Base-by-base conservation (phyloP, 78 protist genomes). In the Isochrysis galbana region DNA sequence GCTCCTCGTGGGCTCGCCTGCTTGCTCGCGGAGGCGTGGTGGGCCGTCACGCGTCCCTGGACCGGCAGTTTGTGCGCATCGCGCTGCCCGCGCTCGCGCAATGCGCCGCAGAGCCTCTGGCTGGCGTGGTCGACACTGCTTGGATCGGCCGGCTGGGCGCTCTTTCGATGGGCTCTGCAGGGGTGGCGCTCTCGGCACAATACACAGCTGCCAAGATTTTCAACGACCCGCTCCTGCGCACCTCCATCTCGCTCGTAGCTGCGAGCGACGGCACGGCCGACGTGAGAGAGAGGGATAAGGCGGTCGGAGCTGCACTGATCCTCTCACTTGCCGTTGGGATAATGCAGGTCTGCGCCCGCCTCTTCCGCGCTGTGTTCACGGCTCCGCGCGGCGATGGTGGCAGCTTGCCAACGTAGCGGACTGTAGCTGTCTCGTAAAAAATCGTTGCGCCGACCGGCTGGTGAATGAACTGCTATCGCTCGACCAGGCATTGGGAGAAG, bases 211-310 rank as follows among this genome's bases (percentile, higher is more conserved):
- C 70, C 54, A 89, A 89, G 42, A 54, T 89, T 0, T 89, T n/a
- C 84, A 70, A 89, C 61, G 92, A 89, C 67, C 92, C 92, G 42
- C 92, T 89, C 45, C 83, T 89, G 5, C 51, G 83, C 21, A 70
- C 92, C 17, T n/a, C 92, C 38, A 89, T 70, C 39, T 69, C 86
- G 44, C 54, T 89, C 26, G 92, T 89, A 4, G 92, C 84, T 45
- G 45, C 44, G 22, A 3, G 41, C 34, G 90, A 84, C 10, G 90
- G 42, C 61, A 44, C 41, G 29, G 87, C 21, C 48, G 7, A 17
- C 34, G 14, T 48, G 51, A 32, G 17, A 10, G 42, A 23, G 45
- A 3, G 25, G 7, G 87, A 5, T 2, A 19, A 38, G 22, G 87
- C 87, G 5, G 51, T 42, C n/a, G 2, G 38, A 2, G 1, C 89